A percentile compares a stretch with the other conserved stretches of the same genome.
phyloP scores from a whole-genome alignment of 495 filamentous ascomycete genomes.

The Daldinia loculata region DNA sequence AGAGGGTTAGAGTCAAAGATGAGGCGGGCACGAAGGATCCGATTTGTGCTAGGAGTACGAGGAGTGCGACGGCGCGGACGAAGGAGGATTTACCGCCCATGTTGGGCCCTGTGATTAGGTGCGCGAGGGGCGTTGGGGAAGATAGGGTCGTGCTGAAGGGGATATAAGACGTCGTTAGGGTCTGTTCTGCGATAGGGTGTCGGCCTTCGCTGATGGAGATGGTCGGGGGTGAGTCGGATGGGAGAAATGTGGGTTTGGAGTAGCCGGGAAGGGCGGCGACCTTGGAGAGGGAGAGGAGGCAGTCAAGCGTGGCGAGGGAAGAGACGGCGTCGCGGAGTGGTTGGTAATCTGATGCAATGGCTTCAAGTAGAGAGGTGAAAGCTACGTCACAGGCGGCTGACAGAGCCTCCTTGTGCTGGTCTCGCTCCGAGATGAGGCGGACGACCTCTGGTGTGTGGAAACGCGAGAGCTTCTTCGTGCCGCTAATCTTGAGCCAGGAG shows the following conservation, averaged over 20 bases:
- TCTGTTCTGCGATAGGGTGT: slow-evolving; percentile 96
- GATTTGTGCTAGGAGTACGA: slow-evolving; percentile 93
- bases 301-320: slow-evolving; percentile 87
- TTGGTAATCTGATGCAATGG: slow-evolving; percentile 85
- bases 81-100: slow-evolving; percentile 98
- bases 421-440: slow-evolving; percentile 81
- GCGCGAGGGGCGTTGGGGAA: slow-evolving; percentile 68
- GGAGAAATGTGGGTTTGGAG: slow-evolving; percentile 79
- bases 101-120: slow-evolving; percentile 95
- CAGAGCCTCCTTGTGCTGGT: slow-evolving; percentile 93
- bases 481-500: slow-evolving; percentile 91
- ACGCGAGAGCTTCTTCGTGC: slow-evolving; percentile 89
- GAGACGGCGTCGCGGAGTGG: slow-evolving; percentile 86
- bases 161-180: slow-evolving; percentile 87
- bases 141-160: slow-evolving; percentile 83
- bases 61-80: slow-evolving; percentile 89
- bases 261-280: slow-evolving; percentile 90
- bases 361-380: slow-evolving; percentile 71
- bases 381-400: slow-evolving; percentile 93
- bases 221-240: slow-evolving; percentile 65
- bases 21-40: slow-evolving; percentile 91
- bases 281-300: slow-evolving; percentile 83
- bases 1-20: slow-evolving; percentile 76
- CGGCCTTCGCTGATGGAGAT: slow-evolving; percentile 80
- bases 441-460: slow-evolving; percentile 95